Evolutionary conservation across 73 alveolate genomes (phyloP).

Genomic region (Paramecium caudatum): DNA sequence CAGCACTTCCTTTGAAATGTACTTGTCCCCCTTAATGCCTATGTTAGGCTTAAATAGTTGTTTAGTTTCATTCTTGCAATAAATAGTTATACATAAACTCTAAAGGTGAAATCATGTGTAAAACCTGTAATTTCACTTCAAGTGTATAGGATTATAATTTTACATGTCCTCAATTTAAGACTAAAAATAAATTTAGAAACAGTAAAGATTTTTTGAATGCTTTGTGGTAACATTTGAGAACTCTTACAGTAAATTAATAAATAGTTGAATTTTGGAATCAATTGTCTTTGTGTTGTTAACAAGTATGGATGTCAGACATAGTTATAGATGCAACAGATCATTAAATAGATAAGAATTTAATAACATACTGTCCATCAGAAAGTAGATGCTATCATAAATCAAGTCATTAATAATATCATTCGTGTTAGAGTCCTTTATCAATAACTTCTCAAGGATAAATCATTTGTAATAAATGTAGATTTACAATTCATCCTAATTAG

Average conservation of each 20-base stretch:
- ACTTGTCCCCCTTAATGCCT: slow-evolving; percentile 13
- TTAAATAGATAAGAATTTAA: background rate
- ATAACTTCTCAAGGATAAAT: background rate
- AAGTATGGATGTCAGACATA: background rate
- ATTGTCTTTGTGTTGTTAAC: background rate
- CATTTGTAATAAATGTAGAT: slow-evolving; percentile 7
- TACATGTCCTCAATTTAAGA: background rate
- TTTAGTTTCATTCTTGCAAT: slow-evolving; percentile 14
- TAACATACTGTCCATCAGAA: background rate
- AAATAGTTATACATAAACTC: slow-evolving; percentile 10
- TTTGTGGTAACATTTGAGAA: background rate
- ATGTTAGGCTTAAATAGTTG: slow-evolving; percentile 2
- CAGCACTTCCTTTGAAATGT: slow-evolving; percentile 6
- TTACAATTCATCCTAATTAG: background rate
- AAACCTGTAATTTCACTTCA: background rate
- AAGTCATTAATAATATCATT: background rate
- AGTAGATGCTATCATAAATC: background rate
- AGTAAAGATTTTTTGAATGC: slow-evolving; percentile 8
- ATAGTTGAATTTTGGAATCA: slow-evolving; percentile 19
- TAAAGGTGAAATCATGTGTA: background rate
- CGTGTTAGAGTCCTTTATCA: background rate
- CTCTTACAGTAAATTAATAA: slow-evolving; percentile 12
- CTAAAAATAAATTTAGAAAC: slow-evolving; percentile 5
- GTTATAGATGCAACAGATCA: background rate
- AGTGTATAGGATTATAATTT: background rate